Evolutionary conservation across 2,329 filamentous ascomycete genomes (phyloP).

Genomic region (Akanthomyces dipterigenus): DNA sequence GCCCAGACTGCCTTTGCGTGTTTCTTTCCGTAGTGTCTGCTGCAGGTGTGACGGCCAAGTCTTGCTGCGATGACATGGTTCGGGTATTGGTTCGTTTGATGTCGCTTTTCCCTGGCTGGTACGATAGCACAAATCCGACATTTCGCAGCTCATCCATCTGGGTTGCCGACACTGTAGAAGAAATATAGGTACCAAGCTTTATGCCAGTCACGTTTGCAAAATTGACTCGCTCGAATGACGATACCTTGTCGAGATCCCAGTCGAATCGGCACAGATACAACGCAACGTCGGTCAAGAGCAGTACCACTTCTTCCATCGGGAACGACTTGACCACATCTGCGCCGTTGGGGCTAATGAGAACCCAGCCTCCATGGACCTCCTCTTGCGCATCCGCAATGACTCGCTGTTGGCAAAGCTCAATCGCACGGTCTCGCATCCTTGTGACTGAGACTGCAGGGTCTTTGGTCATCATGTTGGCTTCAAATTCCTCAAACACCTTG

Average conservation of each 20-base stretch:
- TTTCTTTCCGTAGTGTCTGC: constrained; percentile 18
- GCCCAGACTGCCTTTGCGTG: constrained; percentile 23
- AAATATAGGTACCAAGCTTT: constrained; percentile 81
- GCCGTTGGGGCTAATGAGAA: constrained; percentile 67
- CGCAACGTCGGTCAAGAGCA: constrained; percentile 78
- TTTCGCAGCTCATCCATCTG: constrained; percentile 76
- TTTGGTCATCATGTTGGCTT: constrained; percentile 84
- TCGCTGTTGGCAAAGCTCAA: constrained; percentile 80
- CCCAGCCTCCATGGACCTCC: constrained; percentile 85
- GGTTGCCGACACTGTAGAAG: constrained; percentile 70
- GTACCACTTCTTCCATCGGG: constrained; percentile 80
- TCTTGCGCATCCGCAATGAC: constrained; percentile 79
- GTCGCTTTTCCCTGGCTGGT: constrained; percentile 64
- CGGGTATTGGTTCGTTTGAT: constrained; percentile 78
- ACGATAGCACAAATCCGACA: constrained; percentile 75
- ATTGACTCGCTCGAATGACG: constrained; percentile 80
- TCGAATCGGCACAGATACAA: constrained; percentile 89
- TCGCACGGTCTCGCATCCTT: constrained; percentile 79
- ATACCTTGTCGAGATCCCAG: constrained; percentile 92
- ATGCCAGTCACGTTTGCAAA: constrained; percentile 67
- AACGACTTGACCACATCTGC: constrained; percentile 63
- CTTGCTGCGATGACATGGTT: constrained; percentile 55
- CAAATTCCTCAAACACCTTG: constrained; percentile 87
- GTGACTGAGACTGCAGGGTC: constrained; percentile 85
- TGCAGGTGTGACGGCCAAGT: constrained; percentile 16